A percentile compares a stretch with the other conserved stretches of the same genome.
Conservation (phyloP, 73 alveolate species). For the Stentor coeruleus region DNA sequence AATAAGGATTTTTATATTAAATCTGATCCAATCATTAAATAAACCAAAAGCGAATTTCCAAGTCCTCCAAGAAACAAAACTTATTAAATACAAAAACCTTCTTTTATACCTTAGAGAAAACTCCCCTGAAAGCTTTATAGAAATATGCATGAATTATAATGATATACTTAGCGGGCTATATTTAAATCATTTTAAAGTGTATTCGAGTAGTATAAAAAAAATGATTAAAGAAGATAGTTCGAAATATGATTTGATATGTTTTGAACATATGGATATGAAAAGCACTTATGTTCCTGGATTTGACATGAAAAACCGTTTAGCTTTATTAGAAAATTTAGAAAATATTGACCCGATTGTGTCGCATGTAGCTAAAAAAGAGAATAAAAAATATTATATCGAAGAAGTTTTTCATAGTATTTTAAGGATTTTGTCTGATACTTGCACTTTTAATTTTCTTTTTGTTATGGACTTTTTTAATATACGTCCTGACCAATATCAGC, state of each 20-base stretch:
- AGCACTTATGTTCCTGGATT: constrained; percentile 1
- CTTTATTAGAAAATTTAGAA: constrained; percentile 1
- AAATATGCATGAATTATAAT: constrained; percentile 46
- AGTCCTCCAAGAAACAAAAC: constrained; percentile 46
- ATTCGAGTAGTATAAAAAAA: constrained; percentile 41
- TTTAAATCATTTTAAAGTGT: constrained; percentile 33
- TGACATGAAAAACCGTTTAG: neutral
- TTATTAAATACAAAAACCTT: constrained; percentile 48
- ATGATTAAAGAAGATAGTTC: constrained; percentile 45
- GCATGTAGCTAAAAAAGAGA: constrained; percentile 16
- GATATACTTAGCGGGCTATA: constrained; percentile 51
- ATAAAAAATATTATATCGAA: constrained; percentile 23
- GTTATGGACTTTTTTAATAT: constrained; percentile 16
- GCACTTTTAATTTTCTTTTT: constrained; percentile 16
- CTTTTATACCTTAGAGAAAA: constrained; percentile 38
- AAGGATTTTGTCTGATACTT: constrained; percentile 16
- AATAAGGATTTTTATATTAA: constrained; percentile 42
- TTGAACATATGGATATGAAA: neutral
- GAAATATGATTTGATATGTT: constrained; percentile 41
- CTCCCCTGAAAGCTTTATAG: constrained; percentile 51
- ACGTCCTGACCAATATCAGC: constrained; percentile 15
- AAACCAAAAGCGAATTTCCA: constrained; percentile 66
- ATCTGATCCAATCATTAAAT: constrained; percentile 41
- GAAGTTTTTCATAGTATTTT: neutral
- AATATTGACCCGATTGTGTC: constrained; percentile 5